Base-by-base conservation (phyloP, 352 stramenopile species). In the Saprolegnia diclina region DNA sequence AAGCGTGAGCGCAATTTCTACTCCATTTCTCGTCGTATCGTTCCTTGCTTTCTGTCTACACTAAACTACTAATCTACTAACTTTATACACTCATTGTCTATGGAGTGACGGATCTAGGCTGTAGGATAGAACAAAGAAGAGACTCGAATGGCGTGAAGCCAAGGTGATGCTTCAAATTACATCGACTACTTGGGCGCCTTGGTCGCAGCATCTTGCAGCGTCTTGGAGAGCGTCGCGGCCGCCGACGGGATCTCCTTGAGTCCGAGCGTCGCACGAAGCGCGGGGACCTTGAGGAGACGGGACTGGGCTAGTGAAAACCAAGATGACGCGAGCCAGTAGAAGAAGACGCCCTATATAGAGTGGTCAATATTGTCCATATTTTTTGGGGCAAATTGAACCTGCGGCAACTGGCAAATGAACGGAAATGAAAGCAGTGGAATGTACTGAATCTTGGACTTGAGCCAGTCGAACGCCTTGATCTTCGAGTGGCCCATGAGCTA, bases 261-360 rank as follows among this genome's bases (percentile, higher is more conserved):
- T 1, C 81, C 81, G 1, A 91, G 73, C 37, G 73, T 64, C n/a
- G 73, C 73, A 35, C 83, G 83, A 69, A 91, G 84, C 22, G 77
- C 44, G 73, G 87, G 86, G 76, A 89, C 85, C 63, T 78, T 77
- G 78, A 92, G 87, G 14, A 79, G 72, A 1, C 81, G 53, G 3
- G 72, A 85, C 71, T 92, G 84, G 16, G 67, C 81, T 67, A 90
- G 79, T 19, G 78, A 85, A 52, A 81, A 74, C 80, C 84, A 91
- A 11, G 82, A 90, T 0, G 82, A 80, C 10, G 78, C 82, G 48
- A 92, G 73, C 84, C 84, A 92, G 74, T 91, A 90, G 62, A 92
- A 92, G 59, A 92, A 92, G 9, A 92, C 76, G n/a, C 84, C 84
- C 54, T 66, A 38, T 22, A n/a, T 5, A n/a, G 7, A n/a, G 32